Evolutionary conservation across 768 basidiomycete genomes (phyloP).

Genomic region (Boletales sp.): DNA sequence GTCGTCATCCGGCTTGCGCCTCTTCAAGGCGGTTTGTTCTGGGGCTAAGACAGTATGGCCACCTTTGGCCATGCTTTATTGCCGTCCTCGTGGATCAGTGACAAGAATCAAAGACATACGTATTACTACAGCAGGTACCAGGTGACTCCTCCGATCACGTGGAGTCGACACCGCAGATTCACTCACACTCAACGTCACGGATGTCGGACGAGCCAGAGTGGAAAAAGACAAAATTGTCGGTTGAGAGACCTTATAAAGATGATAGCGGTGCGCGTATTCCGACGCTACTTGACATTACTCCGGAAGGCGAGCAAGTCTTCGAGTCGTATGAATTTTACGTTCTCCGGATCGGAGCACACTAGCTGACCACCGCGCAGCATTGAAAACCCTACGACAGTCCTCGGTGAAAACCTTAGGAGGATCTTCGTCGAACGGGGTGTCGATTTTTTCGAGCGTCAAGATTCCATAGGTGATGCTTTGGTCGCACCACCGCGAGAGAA

Average conservation of each 20-base stretch:
- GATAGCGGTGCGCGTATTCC: conserved; percentile 65
- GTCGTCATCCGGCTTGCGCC: conserved; percentile 66
- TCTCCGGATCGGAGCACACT: conserved; percentile 2
- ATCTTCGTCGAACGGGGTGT: conserved; percentile 72
- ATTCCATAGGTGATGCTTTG: conserved; percentile 16
- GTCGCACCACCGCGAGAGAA: conserved; percentile 27
- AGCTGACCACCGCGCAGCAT: conserved; percentile 36
- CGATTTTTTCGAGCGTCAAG: conserved; percentile 67
- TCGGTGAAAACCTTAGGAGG: conserved; percentile 64
- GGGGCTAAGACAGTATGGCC: conserved; percentile 12
- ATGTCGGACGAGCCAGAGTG: conserved; percentile 41
- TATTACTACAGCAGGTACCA: too few relatives aligned
- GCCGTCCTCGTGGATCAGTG: conserved; percentile 29
- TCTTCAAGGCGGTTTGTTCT: conserved; percentile 43
- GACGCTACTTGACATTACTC: conserved; percentile 62
- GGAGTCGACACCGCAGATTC: background rate
- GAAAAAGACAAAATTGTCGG: conserved; percentile 61
- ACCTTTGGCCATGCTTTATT: conserved; percentile 27
- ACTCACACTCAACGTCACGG: background rate
- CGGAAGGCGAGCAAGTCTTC: conserved; percentile 64
- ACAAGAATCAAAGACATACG: conserved; percentile 17
- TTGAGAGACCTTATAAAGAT: conserved; percentile 81
- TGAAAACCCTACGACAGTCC: conserved; percentile 51
- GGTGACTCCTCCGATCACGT: conserved; percentile 24
- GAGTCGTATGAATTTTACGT: conserved; percentile 55